Evolutionary conservation across 495 filamentous ascomycete species (phyloP), one percentile per base, ranked within the genome.

Genomic region (Delitschia confertaspora): DNA sequence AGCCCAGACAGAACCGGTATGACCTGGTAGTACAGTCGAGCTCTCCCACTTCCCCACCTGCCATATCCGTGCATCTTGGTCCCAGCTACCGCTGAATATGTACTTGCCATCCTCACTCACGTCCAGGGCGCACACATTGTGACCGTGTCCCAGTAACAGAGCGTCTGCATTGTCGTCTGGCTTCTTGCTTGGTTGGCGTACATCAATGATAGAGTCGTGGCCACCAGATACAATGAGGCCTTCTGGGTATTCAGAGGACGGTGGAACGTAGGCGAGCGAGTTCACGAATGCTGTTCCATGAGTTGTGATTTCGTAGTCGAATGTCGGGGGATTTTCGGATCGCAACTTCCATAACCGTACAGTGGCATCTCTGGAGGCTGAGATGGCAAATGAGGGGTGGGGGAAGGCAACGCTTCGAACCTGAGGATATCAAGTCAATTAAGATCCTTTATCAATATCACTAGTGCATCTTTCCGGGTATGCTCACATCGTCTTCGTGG

Each of bases 81-180:
- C 93, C 93, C 93, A 99, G 60, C 87, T 81, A n/a, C 86, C 91
- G 56, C 88, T 95, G 30, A 95, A 78, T 37, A 96, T 72, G 58
- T 75, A 80, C 13, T 63, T 73, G 2, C 76, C 77, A 38, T 82
- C 76, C 4, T 78, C 70, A 31, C 75, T 78, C 4, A 83, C 78
- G 58, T 95, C 87, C 21, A 99, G 63, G 1, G 88, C 69, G 58
- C 88, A 95, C 22, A 99, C 75, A 49, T 95, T 96, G 47, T 80
- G 72, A 10, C 70, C 66, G 59, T 99, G 93, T 13, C 93, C 93
- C 33, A 95, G 64, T 4, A 99, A 70, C 49, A 96, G 68, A 13
- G 83, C 81, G 56, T 89, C 80, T 7, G 93, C 85, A 66, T 87
- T 82, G 40, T 86, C 82, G 40, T 74, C 69, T 1, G 77, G 67